phyloP scores from a whole-genome alignment of 2,329 filamentous ascomycete species.

The Rutstroemia sydowiana region DNA sequence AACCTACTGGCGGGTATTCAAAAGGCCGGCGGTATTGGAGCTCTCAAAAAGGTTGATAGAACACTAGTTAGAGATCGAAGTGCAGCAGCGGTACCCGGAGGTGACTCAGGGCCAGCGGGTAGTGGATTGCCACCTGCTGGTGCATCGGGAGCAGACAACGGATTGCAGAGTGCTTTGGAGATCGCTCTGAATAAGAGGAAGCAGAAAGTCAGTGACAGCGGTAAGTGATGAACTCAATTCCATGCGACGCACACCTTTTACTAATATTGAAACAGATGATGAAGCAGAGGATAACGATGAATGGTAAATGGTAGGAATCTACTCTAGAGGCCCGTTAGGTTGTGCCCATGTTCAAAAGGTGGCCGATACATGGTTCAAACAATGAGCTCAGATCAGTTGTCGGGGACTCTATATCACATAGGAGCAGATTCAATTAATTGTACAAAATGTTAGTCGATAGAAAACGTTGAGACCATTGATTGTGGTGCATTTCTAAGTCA shows the following conservation, averaged over 20 bases:
- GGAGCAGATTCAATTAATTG: too few species aligned
- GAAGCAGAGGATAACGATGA: slow-evolving; percentile 72
- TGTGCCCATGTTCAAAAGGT: neutral
- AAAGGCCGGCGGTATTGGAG: slow-evolving; percentile 56
- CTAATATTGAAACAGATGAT: slow-evolving; percentile 51
- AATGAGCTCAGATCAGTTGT: neutral
- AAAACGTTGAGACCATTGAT: too few species aligned
- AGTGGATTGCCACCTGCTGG: slow-evolving; percentile 45
- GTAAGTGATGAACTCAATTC: slow-evolving; percentile 50
- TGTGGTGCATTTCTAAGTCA: too few species aligned
- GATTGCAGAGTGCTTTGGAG: slow-evolving; percentile 76
- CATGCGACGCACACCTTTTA: slow-evolving; percentile 17
- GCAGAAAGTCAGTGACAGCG: slow-evolving; percentile 88
- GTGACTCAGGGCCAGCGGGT: slow-evolving; percentile 43
- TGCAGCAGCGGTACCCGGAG: slow-evolving; percentile 51
- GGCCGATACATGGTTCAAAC: too few species aligned
- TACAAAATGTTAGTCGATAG: neutral
- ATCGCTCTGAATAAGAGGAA: slow-evolving; percentile 75
- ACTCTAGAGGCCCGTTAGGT: neutral
- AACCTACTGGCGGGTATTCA: slow-evolving; percentile 68
- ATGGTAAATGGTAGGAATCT: slow-evolving; percentile 41
- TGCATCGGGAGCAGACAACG: slow-evolving; percentile 47
- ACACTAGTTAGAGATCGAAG: slow-evolving; percentile 66
- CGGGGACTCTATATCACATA: neutral
- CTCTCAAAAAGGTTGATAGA: slow-evolving; percentile 70